Evolutionary conservation across 495 filamentous ascomycete species (phyloP).

Genomic region (Neurospora sp.): DNA sequence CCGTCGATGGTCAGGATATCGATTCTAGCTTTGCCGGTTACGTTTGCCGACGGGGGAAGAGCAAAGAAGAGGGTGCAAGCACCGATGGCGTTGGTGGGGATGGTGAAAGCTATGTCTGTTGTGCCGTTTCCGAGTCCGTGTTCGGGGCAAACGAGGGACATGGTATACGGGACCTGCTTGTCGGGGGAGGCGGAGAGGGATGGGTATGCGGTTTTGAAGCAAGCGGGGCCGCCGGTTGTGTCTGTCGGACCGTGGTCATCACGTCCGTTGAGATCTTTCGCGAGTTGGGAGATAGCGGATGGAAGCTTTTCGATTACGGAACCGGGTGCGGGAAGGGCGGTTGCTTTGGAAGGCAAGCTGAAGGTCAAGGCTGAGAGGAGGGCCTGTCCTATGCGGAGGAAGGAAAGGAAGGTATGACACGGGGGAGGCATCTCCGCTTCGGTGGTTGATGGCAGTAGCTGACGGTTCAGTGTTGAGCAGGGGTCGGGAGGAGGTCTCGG

Average conservation of each 20-base stretch:
- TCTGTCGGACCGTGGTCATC: not conserved
- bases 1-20: constrained; percentile 22
- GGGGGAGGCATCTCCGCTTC: not conserved
- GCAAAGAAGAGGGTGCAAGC: constrained; percentile 16
- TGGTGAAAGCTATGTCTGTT: constrained; percentile 13
- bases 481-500: not conserved
- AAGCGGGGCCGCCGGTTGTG: not conserved
- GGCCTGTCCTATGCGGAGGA: not conserved
- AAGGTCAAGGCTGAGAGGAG: not conserved
- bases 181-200: no score
- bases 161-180: no score
- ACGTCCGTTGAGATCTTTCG: not conserved
- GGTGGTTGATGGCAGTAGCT: not conserved
- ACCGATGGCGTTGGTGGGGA: constrained; percentile 12
- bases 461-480: not conserved
- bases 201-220: no score
- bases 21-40: constrained; percentile 11
- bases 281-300: not conserved
- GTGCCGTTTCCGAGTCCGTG: no score
- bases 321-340: not conserved
- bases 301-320: not conserved
- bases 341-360: not conserved
- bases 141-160: no score
- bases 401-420: not conserved
- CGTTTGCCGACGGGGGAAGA: constrained; percentile 9